These are phyloP conservation scores for Tulasnella sp. DNA, from an alignment of 768 basidiomycete species.

Conservation along the genomic window DNA sequence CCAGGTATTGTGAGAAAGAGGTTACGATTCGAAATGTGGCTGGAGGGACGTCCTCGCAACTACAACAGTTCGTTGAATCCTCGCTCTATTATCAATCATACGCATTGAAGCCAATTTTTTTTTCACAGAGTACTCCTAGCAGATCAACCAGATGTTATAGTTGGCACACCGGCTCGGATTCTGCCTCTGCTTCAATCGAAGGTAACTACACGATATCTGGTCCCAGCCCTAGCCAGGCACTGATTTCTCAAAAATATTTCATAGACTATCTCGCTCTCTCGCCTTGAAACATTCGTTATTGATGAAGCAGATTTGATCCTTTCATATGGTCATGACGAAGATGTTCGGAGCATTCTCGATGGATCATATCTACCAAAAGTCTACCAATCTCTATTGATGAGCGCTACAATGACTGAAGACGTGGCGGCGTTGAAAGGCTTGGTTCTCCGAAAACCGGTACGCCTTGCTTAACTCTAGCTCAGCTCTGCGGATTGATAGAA, in stretches of 20 bases:
- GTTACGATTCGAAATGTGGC: slow-evolving; percentile 66
- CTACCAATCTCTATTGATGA: slow-evolving; percentile 91
- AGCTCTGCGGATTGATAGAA: background rate
- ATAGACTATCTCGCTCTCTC: slow-evolving; percentile 51
- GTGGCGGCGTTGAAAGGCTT: slow-evolving; percentile 86
- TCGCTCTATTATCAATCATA: background rate
- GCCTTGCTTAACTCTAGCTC: slow-evolving; percentile 23
- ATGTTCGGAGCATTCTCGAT: slow-evolving; percentile 54
- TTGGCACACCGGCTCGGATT: slow-evolving; percentile 66
- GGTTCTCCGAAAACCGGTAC: slow-evolving; percentile 73
- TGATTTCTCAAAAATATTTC: background rate
- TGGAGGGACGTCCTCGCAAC: slow-evolving; percentile 52
- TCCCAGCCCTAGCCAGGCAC: background rate
- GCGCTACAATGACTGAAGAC: slow-evolving; percentile 94
- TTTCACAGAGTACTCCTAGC: slow-evolving; percentile 39
- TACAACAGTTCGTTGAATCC: slow-evolving; percentile 48
- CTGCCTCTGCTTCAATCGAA: slow-evolving; percentile 60
- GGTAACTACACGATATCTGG: slow-evolving; percentile 26
- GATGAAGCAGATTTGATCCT: slow-evolving; percentile 97
- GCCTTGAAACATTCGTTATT: slow-evolving; percentile 79
- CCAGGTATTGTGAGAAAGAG: slow-evolving; percentile 70
- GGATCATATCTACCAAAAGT: slow-evolving; percentile 66
- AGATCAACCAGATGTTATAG: slow-evolving; percentile 68
- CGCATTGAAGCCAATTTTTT: background rate
- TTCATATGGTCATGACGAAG: slow-evolving; percentile 92